A percentile compares a stretch with the other conserved stretches of the same genome.
Evolutionary conservation across 192 early-diverging fungal species (phyloP).

Genomic region (Coemansia sp.): DNA sequence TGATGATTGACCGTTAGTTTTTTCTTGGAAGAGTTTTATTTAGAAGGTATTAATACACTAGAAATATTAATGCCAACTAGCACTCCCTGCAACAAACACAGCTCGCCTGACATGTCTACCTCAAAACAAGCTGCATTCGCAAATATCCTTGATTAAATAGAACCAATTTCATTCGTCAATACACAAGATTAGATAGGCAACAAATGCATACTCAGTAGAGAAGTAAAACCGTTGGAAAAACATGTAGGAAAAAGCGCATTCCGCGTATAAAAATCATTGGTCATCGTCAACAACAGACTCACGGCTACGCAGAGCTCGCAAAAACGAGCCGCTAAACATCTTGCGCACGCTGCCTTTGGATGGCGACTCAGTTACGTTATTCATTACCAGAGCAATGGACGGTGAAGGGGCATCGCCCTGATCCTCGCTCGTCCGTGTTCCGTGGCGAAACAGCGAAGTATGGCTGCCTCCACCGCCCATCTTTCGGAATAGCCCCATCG

Average conservation of each 20-base stretch:
- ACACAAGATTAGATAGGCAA: conserved; percentile 5
- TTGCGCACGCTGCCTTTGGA: conserved; percentile 29
- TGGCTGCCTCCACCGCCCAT: conserved; percentile 24
- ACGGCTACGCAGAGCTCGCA: conserved; percentile 49
- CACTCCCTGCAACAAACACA: too few species aligned
- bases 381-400: conserved; percentile 1
- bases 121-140: too few species aligned
- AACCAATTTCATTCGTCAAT: too few species aligned
- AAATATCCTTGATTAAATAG: too few species aligned
- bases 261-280: not conserved
- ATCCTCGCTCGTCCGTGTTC: conserved; percentile 31
- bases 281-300: conserved; percentile 44
- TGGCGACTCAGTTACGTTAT: not conserved
- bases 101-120: too few species aligned
- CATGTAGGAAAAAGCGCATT: too few species aligned
- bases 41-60: too few species aligned
- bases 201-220: conserved; percentile 9
- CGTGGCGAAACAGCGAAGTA: conserved; percentile 39
- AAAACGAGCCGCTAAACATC: conserved; percentile 49
- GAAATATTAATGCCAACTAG: too few species aligned
- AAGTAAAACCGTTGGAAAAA: not conserved
- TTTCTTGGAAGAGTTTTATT: too few species aligned
- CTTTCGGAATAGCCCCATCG: conserved; percentile 41
- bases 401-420: not conserved
- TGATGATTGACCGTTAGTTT: too few species aligned